Percentiles rank a stretch among this genome's conserved stretches.
phyloP scores from a whole-genome alignment of 2,329 filamentous ascomycete genomes.

The Pestalotiopsis sp. region DNA sequence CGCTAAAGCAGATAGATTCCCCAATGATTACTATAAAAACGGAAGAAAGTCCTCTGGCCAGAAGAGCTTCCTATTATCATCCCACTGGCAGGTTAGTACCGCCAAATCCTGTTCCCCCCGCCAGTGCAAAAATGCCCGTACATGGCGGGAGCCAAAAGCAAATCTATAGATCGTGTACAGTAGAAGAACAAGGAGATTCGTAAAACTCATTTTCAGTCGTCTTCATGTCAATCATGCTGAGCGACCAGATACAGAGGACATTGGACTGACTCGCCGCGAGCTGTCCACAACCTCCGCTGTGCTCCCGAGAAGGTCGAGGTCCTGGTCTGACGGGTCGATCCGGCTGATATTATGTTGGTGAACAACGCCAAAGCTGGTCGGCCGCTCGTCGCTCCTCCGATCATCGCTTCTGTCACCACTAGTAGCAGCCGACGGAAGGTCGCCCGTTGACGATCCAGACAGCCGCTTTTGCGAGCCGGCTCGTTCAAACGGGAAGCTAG shows the following conservation, averaged over 20 bases:
- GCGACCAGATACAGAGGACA: conserved; percentile 20
- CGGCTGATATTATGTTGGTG: conserved; percentile 57
- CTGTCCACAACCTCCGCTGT: conserved; percentile 58
- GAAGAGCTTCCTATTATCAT: background rate
- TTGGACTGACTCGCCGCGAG: conserved; percentile 27
- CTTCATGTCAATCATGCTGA: conserved; percentile 15
- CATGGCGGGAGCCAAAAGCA: background rate
- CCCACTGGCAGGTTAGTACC: background rate
- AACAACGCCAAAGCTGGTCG: conserved; percentile 57
- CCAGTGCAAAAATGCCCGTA: background rate
- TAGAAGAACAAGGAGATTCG: conserved; percentile 20
- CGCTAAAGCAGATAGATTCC: conserved; percentile 6
- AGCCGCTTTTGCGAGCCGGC: conserved; percentile 52
- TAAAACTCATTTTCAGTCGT: conserved; percentile 19
- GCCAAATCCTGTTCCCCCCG: background rate
- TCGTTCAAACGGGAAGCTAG: conserved; percentile 58
- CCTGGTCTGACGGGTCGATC: conserved; percentile 47
- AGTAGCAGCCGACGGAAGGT: conserved; percentile 15
- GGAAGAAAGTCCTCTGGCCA: background rate
- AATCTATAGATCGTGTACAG: conserved; percentile 14
- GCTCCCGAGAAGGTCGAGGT: conserved; percentile 50
- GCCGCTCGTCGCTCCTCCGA: conserved; percentile 36
- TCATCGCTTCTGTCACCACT: conserved; percentile 30
- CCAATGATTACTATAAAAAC: conserved; percentile 9
- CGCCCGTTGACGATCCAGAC: conserved; percentile 48